Base-by-base conservation (phyloP, 2,329 filamentous ascomycete genomes). In the Coniochaeta sp. region DNA sequence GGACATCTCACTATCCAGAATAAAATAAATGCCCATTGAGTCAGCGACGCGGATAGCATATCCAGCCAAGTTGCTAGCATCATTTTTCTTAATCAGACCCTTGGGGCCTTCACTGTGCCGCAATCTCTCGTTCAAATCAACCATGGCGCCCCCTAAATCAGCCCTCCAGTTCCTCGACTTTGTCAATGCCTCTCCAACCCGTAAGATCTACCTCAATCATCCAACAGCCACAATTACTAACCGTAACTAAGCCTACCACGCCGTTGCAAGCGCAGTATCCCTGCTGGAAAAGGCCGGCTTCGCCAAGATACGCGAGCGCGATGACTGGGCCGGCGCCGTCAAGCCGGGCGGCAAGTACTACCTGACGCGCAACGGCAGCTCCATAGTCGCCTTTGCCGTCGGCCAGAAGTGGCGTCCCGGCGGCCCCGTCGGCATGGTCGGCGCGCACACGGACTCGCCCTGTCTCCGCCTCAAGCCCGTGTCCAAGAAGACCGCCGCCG, bases 401-500 rank as follows among this genome's bases (percentile, higher is more conserved):
- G 93, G 93, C 70, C 85, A 86, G 69, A 88, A 90, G 78, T 99
- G 93, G 93, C 89, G 88, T 71, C 87, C 93, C 2, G 93, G 93
- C 52, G 96, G 96, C 73, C 88, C 93, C 9, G 88, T 97, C 64
- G 83, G 90, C 72, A 96, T 98, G 85, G 86, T 99, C 63, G 95
- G 93, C 67, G 93, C 95, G 42, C 93, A 99, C 76, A 98, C 95
- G 61, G 95, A 99, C 76, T 97, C 93, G 12, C 92, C 91, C 6
- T 93, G 90, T 67, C 83, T 99, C 57, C 88, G 93, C 62, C 81
- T 99, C 73, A 99, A 99, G 80, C 95, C 95, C 14, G 88, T 96
- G 47, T 96, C 91, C 71, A 96, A 93, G 77, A 95, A 93, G 77
- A 83, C 85, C 69, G 87, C 84, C 60, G 89, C 90, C 65, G 93